Evolutionary conservation across 2,329 filamentous ascomycete species (phyloP).

Genomic region (Apiospora hydei): DNA sequence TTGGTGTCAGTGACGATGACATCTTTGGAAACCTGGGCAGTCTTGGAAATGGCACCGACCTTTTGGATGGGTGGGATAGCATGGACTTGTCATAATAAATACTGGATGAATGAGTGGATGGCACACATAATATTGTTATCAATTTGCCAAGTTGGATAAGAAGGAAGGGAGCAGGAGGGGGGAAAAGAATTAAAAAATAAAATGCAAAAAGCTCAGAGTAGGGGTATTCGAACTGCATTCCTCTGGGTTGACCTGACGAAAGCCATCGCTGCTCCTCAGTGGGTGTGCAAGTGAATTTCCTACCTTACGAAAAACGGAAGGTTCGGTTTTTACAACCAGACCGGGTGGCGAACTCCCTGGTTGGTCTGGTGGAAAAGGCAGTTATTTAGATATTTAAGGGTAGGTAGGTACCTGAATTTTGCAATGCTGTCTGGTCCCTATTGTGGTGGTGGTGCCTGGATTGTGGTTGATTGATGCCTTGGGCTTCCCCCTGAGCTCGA

Average conservation of each 20-base stretch:
- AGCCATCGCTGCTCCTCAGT: not conserved
- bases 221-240: not conserved
- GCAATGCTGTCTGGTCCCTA: too few species aligned
- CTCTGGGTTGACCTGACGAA: not conserved
- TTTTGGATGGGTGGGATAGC: conserved; percentile 41
- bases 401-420: too few species aligned
- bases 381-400: not conserved
- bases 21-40: conserved; percentile 48
- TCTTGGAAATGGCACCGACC: conserved; percentile 34
- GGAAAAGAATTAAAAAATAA: not conserved
- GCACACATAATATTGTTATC: not conserved
- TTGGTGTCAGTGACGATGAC: conserved; percentile 52
- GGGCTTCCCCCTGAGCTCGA: too few species aligned
- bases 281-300: not conserved
- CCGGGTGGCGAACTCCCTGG: not conserved
- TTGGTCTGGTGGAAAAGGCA: not conserved
- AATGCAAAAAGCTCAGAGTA: not conserved
- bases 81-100: conserved; percentile 29
- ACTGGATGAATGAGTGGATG: not conserved
- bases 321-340: not conserved
- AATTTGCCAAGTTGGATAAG: not conserved
- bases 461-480: not conserved
- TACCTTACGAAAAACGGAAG: not conserved
- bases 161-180: not conserved
- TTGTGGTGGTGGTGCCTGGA: not conserved